Base-by-base conservation (phyloP, 345 rosid genomes). In the Eucalyptus cloeziana region DNA sequence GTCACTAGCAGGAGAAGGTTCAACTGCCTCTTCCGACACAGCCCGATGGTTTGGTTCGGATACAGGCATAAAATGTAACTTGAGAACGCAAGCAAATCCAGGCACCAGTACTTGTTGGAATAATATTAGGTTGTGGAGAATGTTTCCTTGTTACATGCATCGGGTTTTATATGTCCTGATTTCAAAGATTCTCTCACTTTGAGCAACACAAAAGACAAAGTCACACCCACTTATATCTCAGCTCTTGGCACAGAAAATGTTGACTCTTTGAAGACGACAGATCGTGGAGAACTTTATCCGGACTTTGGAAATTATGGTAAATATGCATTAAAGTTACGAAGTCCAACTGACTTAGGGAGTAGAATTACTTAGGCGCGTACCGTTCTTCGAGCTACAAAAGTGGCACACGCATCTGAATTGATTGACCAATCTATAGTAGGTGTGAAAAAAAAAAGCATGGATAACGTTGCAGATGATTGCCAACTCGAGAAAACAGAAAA, bases 1-100 rank as follows among this genome's bases (percentile, higher is more conserved):
- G 99, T 98, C 13, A 95, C 92, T 94, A 91, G 94, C 96, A 96
- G 91, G 98, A 97, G 91, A 97, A 93, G 90, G 99, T 96, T 43
- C 96, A 94, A 52, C 95, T 98, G 62, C 94, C 97, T 10, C 76
- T 93, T 86, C 99, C 95, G 19, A 89, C 92, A 69, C 94, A 93
- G 31, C 87, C 88, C 10, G 69, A 56, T 44, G 89, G 92, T 40
- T 27, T 93, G 3, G 6, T 92, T 33, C 87, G n/a, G 8, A 92
- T 91, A 87, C 90, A 89, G 58, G 90, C 92, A 22, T 90, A 67
- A 90, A 76, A 76, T 76, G 83, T 37, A 76, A 21, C 45, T 37
- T 76, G 83, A 76, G 45, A 76, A 76, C 8, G 83, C 27, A 37
- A 37, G 83, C 83, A 21, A 37, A 37, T 76, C 37, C 33, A n/a